Evolutionary conservation across 1,139 yeast genomes (phyloP), one percentile per base, ranked within the genome.

Genomic region (Suhomyces atakaporum): DNA sequence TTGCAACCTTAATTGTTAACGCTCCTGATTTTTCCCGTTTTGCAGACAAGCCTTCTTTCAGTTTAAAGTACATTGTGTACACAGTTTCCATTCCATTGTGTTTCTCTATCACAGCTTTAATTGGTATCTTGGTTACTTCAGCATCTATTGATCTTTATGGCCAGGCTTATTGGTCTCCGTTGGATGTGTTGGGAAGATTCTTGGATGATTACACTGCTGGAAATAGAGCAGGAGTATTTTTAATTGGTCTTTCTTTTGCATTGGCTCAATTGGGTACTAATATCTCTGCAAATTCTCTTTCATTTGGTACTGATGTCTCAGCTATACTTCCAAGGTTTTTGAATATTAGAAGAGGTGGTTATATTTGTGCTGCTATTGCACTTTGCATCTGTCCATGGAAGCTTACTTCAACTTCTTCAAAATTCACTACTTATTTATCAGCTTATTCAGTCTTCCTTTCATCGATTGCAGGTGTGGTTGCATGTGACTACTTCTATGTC

Each of bases 191-290:
- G 49, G 74, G 74, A 18, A 67, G 75, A 41, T 85, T 84, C 54
- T 75, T 88, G 49, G 76, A 81, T 39, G 69, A 75, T 40, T 69
- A 74, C 50, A 73, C 76, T 36, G 62, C 83, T 11, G 73, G 72
- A 13, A 88, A 68, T 70, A 41, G 95, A 85, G 95, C 90, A 14
- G 97, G 96, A 47, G 95, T 84, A 1, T 89, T 89, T 60, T 71
- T 89, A 44, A 81, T 88, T 47, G 75, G 89, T 4, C 66, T 79
- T 29, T 88, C 87, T 1, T 85, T 88, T 63, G 84, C 88, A 2
- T 62, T 88, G 42, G 95, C 96, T 12, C 96, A 88, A 62, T 67
- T 87, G 45, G 96, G 96, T 58, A 84, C 95, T n/a, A 89, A 89
- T 56, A 84, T 89, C 45, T 79, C 94, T 25, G 96, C 96, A 10